Percentiles rank a stretch among this genome's conserved stretches.
Conservation (phyloP, 2,329 filamentous ascomycete species). For the Lecanicillium sp. region DNA sequence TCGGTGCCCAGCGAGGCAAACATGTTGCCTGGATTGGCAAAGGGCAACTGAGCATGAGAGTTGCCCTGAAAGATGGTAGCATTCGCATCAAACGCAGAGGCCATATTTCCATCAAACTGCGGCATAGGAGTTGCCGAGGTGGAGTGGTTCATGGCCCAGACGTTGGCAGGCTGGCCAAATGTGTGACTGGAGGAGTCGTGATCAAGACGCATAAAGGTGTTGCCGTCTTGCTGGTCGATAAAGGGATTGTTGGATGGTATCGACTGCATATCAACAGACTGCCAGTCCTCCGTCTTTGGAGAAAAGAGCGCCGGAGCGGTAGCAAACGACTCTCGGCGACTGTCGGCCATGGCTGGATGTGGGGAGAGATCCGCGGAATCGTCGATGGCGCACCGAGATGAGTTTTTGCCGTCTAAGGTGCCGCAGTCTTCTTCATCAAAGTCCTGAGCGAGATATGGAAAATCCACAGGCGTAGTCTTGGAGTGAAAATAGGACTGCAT, state of each 20-base stretch:
- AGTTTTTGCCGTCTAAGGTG: constrained; percentile 52
- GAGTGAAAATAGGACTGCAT: too few species aligned
- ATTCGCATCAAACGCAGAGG: constrained; percentile 46
- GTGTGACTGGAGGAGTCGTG: constrained; percentile 33
- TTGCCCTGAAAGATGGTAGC: constrained; percentile 44
- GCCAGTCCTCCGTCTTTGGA: constrained; percentile 57
- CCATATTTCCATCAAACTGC: constrained; percentile 53
- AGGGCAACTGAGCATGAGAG: constrained; percentile 45
- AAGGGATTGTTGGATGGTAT: constrained; percentile 57
- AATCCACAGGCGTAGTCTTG: too few species aligned
- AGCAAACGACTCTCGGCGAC: constrained; percentile 56
- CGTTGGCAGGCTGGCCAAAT: constrained; percentile 27
- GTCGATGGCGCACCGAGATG: constrained; percentile 51
- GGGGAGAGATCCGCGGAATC: constrained; percentile 56
- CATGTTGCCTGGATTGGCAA: constrained; percentile 44
- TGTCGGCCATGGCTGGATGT: constrained; percentile 42
- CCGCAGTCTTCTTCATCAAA: constrained; percentile 54
- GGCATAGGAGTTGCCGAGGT: constrained; percentile 68
- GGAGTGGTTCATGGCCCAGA: constrained; percentile 60
- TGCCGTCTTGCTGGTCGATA: constrained; percentile 47
- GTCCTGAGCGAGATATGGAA: constrained; percentile 14
- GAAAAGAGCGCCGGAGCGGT: constrained; percentile 51
- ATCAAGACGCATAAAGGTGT: constrained; percentile 60
- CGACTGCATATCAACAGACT: constrained; percentile 56
- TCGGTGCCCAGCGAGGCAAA: constrained; percentile 43